Evolutionary conservation across 805 yeast genomes (phyloP), one percentile per base, ranked within the genome.

Genomic region (Monosporozyma siamensis): DNA sequence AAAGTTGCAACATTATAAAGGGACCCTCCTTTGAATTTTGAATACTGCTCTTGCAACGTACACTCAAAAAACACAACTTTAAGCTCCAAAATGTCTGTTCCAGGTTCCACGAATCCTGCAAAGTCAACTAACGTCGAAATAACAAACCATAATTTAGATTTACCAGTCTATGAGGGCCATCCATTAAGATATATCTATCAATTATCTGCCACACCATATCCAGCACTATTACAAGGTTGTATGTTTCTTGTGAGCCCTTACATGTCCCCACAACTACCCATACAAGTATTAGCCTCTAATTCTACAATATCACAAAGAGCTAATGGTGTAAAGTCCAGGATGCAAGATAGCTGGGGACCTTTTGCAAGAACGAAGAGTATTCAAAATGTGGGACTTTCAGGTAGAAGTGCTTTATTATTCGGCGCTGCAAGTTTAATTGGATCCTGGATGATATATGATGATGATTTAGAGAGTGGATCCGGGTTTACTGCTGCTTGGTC

Each of bases 401-500:
- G 55, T 6, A 49, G 52, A 20, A 58, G 61, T 30, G 74, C 80
- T 29, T 54, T 72, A 21, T 11, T 78, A 9, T 83, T 83, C 57
- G 82, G 86, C 4, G 64, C 72, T 1, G 78, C 83, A 30, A 65
- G 74, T 44, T 77, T 77, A 1, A 59, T 81, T 15, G 90, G 90
- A 21, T 78, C 84, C 3, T 82, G 76, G 67, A 81, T 88, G 68
- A 73, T 82, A 32, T 69, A 70, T 48, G 96, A 88, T 56, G 80
- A 84, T 12, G 95, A 87, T 54, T 63, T 77, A 17, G 71, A 73
- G 37, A 79, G 83, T 61, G 96, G 95, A 3, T 71, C 90, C 1
- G 95, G 95, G 0, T 82, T 88, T 54, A 67, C 74, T 6, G 69
- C 76, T 52, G 94, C 92, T 2, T 89, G 96, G 95, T 76, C 85